Conservation (phyloP, 352 stramenopile species). For the Phytopythium aichiense region DNA sequence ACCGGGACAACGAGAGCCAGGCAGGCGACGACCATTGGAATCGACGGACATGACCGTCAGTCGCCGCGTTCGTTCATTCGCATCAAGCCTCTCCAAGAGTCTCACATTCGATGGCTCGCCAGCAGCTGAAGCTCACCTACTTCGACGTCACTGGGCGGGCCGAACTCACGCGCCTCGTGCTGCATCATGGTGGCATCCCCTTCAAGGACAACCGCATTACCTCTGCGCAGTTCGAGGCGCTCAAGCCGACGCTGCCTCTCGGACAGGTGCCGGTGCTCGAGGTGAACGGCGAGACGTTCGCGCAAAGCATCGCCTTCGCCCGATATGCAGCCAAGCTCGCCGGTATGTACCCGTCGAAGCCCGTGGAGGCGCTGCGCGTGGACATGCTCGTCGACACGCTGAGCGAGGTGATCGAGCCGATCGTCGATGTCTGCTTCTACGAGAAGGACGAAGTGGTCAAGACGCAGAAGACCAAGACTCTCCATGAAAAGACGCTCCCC, state of each 20-base stretch:
- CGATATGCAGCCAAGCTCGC: slow-evolving; percentile 38
- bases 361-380: slow-evolving; percentile 18
- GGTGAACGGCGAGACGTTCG: slow-evolving; percentile 22
- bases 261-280: slow-evolving; percentile 36
- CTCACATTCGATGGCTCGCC: slow-evolving; percentile 10
- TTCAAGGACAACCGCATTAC: slow-evolving; percentile 33
- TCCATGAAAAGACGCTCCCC: slow-evolving; percentile 34
- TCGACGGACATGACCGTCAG: no score
- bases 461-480: slow-evolving; percentile 34
- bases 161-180: slow-evolving; percentile 44
- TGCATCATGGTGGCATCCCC: slow-evolving; percentile 28
- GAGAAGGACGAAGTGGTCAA: slow-evolving; percentile 38
- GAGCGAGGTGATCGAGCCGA: slow-evolving; percentile 21
- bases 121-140: slow-evolving; percentile 54
- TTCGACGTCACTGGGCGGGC: slow-evolving; percentile 42
- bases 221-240: slow-evolving; percentile 17
- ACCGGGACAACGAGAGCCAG: neutral
- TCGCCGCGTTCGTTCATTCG: neutral
- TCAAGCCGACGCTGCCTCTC: slow-evolving; percentile 38
- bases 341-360: slow-evolving; percentile 26
- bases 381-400: slow-evolving; percentile 24
- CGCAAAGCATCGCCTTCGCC: slow-evolving; percentile 35
- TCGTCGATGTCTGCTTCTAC: slow-evolving; percentile 29
- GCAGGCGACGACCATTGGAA: neutral
- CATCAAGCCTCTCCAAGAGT: neutral